These are phyloP conservation scores for Pestalotiopsis sp. DNA, from an alignment of 2,329 filamentous ascomycete genomes.

Conservation along the genomic window DNA sequence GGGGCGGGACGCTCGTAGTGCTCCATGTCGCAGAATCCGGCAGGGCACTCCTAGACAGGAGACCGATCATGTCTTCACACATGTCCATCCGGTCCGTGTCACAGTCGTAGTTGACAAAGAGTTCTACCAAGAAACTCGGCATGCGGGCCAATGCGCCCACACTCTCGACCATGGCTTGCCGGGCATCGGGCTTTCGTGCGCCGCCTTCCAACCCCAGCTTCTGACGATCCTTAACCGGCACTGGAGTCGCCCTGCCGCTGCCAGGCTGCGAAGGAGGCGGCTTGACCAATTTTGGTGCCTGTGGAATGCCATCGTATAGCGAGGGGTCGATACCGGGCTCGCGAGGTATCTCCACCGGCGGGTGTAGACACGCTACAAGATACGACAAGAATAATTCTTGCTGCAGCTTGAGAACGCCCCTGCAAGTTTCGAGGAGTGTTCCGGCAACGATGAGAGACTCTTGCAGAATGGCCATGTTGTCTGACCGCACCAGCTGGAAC, in stretches of 20 bases:
- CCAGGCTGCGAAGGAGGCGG: conserved; percentile 70
- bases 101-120: conserved; percentile 98
- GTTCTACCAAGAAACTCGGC: conserved; percentile 90
- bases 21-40: conserved; percentile 99
- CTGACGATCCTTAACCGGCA: conserved; percentile 89
- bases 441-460: conserved; percentile 91
- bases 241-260: conserved; percentile 86
- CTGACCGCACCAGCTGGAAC: conserved; percentile 93
- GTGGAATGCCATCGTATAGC: conserved; percentile 90
- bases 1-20: conserved; percentile 93
- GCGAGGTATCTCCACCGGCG: conserved; percentile 88
- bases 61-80: conserved; percentile 92
- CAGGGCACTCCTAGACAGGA: conserved; percentile 90
- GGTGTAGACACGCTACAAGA: conserved; percentile 89
- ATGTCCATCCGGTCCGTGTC: conserved; percentile 89
- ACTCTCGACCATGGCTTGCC: conserved; percentile 98
- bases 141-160: conserved; percentile 90
- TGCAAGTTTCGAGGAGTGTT: conserved; percentile 87
- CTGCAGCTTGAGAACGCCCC: conserved; percentile 88
- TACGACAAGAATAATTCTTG: conserved; percentile 97
- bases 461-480: conserved; percentile 93
- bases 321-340: conserved; percentile 89
- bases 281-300: conserved; percentile 85
- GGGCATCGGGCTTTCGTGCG: conserved; percentile 87
- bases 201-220: conserved; percentile 92